A percentile compares a stretch with the other conserved stretches of the same genome.
phyloP scores from a whole-genome alignment of 345 rosid species.

The Populus davidiana region DNA sequence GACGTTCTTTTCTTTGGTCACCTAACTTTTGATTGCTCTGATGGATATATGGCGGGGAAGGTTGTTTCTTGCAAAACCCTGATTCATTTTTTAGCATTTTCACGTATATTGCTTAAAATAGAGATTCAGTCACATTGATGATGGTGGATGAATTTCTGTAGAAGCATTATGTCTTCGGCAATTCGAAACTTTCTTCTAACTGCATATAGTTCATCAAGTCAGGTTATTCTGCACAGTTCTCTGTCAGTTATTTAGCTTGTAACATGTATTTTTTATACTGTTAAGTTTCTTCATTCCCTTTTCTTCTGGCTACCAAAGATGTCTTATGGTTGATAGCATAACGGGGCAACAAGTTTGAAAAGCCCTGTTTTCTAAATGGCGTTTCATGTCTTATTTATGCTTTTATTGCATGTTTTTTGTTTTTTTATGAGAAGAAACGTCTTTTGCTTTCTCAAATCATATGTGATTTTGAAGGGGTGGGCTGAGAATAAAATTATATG shows the following conservation, averaged over 20 bases:
- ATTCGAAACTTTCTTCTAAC: background rate
- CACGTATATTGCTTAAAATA: background rate
- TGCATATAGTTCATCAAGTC: background rate
- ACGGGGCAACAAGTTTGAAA: background rate
- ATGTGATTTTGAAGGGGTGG: background rate
- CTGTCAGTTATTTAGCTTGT: background rate
- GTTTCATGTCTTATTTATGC: background rate
- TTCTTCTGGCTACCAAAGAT: background rate
- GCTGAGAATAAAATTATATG: background rate
- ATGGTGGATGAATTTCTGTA: background rate
- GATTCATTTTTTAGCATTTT: constrained; percentile 2
- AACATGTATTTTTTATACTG: background rate
- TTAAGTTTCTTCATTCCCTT: background rate
- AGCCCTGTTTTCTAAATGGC: background rate
- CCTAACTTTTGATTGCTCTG: background rate
- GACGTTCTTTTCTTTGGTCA: background rate
- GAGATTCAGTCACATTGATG: constrained; percentile 2
- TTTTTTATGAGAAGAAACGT: background rate
- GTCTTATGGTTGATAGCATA: background rate
- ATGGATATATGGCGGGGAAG: background rate
- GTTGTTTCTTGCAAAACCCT: constrained; percentile 5
- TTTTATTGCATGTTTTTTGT: background rate
- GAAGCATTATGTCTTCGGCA: background rate
- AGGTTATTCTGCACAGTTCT: background rate
- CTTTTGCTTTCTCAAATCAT: background rate